These are phyloP conservation scores for Capronia coronata DNA, from an alignment of 2,329 filamentous ascomycete genomes.

Conservation along the genomic window DNA sequence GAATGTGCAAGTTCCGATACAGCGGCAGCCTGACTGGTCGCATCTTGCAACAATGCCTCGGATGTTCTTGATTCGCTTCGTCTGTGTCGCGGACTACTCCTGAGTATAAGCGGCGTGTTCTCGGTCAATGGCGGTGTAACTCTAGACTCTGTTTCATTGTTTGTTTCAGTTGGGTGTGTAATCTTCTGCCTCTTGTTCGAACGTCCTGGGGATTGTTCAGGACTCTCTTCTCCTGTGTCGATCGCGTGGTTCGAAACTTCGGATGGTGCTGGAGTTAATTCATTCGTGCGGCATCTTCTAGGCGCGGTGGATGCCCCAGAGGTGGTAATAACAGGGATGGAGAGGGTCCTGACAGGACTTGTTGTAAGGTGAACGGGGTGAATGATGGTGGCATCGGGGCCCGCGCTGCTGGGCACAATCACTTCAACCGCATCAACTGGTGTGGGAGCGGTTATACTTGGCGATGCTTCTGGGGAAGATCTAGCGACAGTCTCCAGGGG, in stretches of 20 bases:
- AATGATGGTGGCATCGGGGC: constrained; percentile 8
- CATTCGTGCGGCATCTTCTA: constrained; percentile 9
- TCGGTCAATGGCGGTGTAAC: constrained; percentile 10
- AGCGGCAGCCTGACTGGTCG: constrained; percentile 16
- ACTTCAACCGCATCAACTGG: constrained; percentile 10
- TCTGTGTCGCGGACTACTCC: constrained; percentile 12
- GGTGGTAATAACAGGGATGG: constrained; percentile 16
- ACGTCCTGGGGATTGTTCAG: not conserved
- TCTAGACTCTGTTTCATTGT: constrained; percentile 4
- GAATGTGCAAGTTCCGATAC: constrained; percentile 25
- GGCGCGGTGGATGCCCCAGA: constrained; percentile 3
- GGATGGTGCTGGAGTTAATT: constrained; percentile 11
- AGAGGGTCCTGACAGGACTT: not conserved
- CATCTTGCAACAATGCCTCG: constrained; percentile 21
- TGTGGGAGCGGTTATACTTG: not conserved
- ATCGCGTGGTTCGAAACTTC: constrained; percentile 10
- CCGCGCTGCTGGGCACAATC: constrained; percentile 4
- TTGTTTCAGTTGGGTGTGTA: constrained; percentile 7
- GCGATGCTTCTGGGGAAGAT: not conserved
- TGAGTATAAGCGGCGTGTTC: constrained; percentile 4
- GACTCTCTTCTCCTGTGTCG: not conserved
- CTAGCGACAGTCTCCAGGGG: constrained; percentile 7
- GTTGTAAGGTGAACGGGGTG: constrained; percentile 1
- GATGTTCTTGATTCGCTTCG: constrained; percentile 23
- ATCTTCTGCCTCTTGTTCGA: constrained; percentile 22